Evolutionary conservation across 2,329 filamentous ascomycete genomes (phyloP).

Genomic region (Furcasterigmium sp.): DNA sequence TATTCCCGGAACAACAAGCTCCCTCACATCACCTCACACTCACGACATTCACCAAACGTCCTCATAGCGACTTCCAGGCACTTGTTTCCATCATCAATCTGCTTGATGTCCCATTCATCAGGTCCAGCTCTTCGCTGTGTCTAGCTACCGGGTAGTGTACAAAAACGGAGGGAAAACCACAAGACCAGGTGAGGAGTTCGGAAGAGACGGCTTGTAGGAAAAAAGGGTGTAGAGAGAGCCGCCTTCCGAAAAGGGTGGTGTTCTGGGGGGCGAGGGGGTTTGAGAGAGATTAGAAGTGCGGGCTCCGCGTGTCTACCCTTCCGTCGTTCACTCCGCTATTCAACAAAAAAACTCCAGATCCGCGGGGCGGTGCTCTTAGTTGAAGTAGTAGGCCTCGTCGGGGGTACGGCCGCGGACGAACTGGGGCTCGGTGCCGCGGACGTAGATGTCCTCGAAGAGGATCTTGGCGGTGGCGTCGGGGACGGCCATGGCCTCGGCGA

Average conservation of each 20-base stretch:
- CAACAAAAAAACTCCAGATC: no score
- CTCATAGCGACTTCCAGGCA: no score
- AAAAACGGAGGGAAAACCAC: conserved; percentile 7
- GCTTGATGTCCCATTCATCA: conserved; percentile 1
- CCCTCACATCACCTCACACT: no score
- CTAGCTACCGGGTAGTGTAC: conserved; percentile 16
- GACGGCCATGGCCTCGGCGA: conserved; percentile 79
- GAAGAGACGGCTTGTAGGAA: background rate
- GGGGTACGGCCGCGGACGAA: conserved; percentile 83
- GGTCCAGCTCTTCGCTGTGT: conserved; percentile 2
- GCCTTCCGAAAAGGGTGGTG: no score
- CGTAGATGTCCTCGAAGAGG: conserved; percentile 95
- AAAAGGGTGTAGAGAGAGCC: no score
- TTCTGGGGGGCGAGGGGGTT: no score
- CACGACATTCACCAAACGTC: no score
- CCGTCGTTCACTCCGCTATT: no score
- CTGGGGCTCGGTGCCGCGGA: conserved; percentile 77
- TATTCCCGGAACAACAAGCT: no score
- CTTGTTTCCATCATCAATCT: background rate
- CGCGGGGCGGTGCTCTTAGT: no score
- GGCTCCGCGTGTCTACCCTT: no score
- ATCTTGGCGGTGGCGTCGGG: conserved; percentile 78
- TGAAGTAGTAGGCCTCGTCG: conserved; percentile 95
- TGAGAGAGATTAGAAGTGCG: no score
- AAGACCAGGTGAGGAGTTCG: background rate